phyloP scores from a whole-genome alignment of 352 stramenopile species.

The Globisporangium uncinulatum region DNA sequence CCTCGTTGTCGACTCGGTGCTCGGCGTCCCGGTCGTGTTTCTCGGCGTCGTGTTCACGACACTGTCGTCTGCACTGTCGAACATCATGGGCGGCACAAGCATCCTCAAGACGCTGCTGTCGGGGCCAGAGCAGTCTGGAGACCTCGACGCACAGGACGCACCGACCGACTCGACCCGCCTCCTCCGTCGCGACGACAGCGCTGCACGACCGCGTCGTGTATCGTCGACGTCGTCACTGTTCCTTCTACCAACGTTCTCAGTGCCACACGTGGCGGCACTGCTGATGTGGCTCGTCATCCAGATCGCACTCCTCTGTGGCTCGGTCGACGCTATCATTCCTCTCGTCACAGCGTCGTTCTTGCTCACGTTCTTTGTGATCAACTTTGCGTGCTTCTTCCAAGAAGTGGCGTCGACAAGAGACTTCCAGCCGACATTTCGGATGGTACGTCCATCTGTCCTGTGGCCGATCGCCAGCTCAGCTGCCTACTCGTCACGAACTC shows the following conservation, averaged over 20 bases:
- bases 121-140: background rate
- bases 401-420: constrained; percentile 29
- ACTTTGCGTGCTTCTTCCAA: constrained; percentile 52
- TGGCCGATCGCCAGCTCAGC: background rate
- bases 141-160: background rate
- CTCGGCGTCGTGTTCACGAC: constrained; percentile 34
- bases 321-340: constrained; percentile 34
- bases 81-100: constrained; percentile 27
- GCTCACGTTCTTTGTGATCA: constrained; percentile 40
- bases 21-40: constrained; percentile 38
- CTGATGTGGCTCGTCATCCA: constrained; percentile 30
- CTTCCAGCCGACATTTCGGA: constrained; percentile 33
- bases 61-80: constrained; percentile 42
- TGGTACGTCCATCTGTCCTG: constrained; percentile 22
- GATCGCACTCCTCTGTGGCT: constrained; percentile 26
- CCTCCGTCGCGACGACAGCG: background rate
- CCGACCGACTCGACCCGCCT: constrained; percentile 1
- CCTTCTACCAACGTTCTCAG: background rate
- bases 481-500: too few species aligned
- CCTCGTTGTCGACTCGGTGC: constrained; percentile 36
- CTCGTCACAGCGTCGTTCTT: constrained; percentile 38
- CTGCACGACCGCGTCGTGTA: background rate
- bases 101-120: constrained; percentile 10
- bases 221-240: background rate
- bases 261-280: constrained; percentile 2